Evolutionary conservation across 345 rosid genomes (phyloP), one percentile per base, ranked within the genome.

Genomic region (Bretschneidera sinensis): DNA sequence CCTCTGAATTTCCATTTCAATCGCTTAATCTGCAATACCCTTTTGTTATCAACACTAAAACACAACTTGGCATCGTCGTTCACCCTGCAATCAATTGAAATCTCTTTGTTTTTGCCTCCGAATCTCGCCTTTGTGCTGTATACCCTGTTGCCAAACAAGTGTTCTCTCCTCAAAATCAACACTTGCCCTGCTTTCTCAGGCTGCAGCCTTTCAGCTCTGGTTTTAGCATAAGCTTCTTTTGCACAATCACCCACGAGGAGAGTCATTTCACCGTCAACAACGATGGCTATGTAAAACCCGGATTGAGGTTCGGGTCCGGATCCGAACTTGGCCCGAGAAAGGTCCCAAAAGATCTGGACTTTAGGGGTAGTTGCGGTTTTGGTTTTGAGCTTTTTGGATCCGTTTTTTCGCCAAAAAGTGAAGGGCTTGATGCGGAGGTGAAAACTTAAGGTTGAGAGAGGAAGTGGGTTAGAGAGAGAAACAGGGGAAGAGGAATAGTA

Each of bases 1-100:
- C 99, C 99, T 35, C 99, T 68, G 21, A 94, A 94, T 71, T 94
- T 94, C 99, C 99, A 94, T 74, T 83, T 83, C 34, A 94, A 62
- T 22, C 87, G 60, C 76, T 90, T 94, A 17, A 94, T 74, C 69
- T 70, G 80, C 69, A 94, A 62, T 16, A 94, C 96, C 74, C 57
- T 79, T 31, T 67, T 50, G 56, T 68, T 58, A 48, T 94, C 97
- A 5, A 94, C 77, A 56, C 74, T 68, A 35, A 94, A 77, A 50
- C 78, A 72, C 35, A 94, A 80, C 74, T 61, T 81, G 8, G 84
- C 92, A 22, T 88, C 95, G 23, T 73, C 84, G 52, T 78, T 79
- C 10, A 71, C 72, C 1, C 75, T 72, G 47, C 91, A 94, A 64
- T 86, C 95, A 13, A 94, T 78, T 0, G 88, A 74, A 25, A 94